Percentiles rank a stretch among this genome's conserved stretches.
These are phyloP conservation scores for Blastobotrys serpentis DNA, from an alignment of 1,139 yeast genomes.

Conservation along the genomic window DNA sequence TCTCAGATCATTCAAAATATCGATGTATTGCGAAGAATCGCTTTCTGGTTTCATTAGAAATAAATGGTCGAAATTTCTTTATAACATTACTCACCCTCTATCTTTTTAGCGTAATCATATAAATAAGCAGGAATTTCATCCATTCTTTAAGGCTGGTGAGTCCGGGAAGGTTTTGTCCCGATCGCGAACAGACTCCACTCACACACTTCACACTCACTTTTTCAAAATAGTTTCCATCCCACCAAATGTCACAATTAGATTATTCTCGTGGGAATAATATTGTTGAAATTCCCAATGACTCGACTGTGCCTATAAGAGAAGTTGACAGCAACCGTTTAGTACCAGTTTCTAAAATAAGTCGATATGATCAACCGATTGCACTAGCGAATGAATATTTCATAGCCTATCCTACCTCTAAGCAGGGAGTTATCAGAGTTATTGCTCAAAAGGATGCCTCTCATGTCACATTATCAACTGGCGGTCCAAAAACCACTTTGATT, in stretches of 20 bases:
- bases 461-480: slow-evolving; percentile 20
- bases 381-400: slow-evolving; percentile 35
- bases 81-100: slow-evolving; percentile 1
- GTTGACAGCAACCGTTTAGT: slow-evolving; percentile 19
- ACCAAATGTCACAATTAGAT: slow-evolving; percentile 15
- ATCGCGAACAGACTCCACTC: neutral
- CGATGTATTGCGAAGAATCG: neutral
- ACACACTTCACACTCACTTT: neutral
- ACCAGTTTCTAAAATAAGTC: slow-evolving; percentile 28
- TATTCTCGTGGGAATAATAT: slow-evolving; percentile 15
- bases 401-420: slow-evolving; percentile 33
- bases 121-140: neutral
- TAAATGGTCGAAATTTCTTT: too few species aligned
- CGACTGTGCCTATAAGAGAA: slow-evolving; percentile 9
- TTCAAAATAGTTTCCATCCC: neutral
- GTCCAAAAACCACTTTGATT: slow-evolving; percentile 4
- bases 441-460: slow-evolving; percentile 31
- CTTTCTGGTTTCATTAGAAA: neutral
- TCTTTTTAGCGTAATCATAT: neutral
- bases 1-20: slow-evolving; percentile 1
- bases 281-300: slow-evolving; percentile 3
- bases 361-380: slow-evolving; percentile 29
- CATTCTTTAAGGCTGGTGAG: too few species aligned
- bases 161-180: slow-evolving; percentile 3
- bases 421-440: slow-evolving; percentile 30